Evolutionary conservation across 495 filamentous ascomycete species (phyloP).

Genomic region (Aspergillus affinis): DNA sequence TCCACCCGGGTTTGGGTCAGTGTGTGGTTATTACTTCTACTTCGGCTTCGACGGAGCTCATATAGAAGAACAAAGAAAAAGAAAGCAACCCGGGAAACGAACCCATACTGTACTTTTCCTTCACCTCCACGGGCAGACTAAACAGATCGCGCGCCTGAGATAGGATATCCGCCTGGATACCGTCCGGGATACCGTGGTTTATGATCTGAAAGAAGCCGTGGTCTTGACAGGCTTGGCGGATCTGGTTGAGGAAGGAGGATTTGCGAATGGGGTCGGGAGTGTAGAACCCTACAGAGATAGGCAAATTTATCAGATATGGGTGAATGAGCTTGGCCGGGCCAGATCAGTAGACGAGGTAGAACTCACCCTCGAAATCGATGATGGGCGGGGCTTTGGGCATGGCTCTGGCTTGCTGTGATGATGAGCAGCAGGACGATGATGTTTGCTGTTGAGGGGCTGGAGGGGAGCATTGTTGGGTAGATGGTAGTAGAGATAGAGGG

Average conservation of each 20-base stretch:
- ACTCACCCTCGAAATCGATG: constrained; percentile 16
- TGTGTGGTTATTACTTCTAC: too few relatives aligned
- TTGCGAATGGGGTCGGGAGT: constrained; percentile 8
- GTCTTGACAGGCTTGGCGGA: constrained; percentile 32
- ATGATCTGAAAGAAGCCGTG: constrained; percentile 84
- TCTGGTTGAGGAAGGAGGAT: constrained; percentile 12
- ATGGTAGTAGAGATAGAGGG: not conserved
- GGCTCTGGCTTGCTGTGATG: constrained; percentile 6
- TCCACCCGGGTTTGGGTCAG: not conserved
- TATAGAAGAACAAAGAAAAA: too few relatives aligned
- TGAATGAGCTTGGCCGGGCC: too few relatives aligned
- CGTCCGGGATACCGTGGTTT: constrained; percentile 72
- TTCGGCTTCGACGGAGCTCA: too few relatives aligned
- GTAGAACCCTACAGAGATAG: constrained; percentile 17
- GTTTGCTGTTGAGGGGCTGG: not conserved
- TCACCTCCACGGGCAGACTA: constrained; percentile 63
- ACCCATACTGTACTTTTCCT: constrained; percentile 26
- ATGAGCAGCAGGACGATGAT: constrained; percentile 1
- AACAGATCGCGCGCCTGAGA: constrained; percentile 70
- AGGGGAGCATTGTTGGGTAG: not conserved
- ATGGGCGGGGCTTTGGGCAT: constrained; percentile 19
- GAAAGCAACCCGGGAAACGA: too few relatives aligned
- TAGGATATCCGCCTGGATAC: constrained; percentile 64
- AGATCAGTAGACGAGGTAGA: not conserved
- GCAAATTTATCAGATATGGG: too few relatives aligned